Base-by-base conservation (phyloP, 768 basidiomycete genomes). In the Kockovaella imperatae region DNA sequence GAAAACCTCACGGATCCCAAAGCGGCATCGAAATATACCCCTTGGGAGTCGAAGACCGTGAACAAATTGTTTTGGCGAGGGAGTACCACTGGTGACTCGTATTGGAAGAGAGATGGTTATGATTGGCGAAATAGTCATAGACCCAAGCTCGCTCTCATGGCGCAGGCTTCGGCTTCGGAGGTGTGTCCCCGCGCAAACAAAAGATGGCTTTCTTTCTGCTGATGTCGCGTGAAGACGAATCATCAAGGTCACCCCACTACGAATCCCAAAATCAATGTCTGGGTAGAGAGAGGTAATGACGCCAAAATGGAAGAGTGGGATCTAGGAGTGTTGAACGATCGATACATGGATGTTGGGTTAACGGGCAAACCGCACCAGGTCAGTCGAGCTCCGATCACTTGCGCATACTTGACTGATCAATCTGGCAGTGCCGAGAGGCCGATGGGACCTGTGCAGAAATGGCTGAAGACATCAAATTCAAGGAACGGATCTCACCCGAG, bases 321-420 rank as follows among this genome's bases (percentile, higher is more conserved):
- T 0, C 42, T 49, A 2, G 43, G 42, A 24, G 55, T 54, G 40
- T 32, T 72, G 38, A 68, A 61, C 42, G 58, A 59, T 41, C 49
- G 35, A 13, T 69, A 67, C 40, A 44, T 69, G 49, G 70, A 72
- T 47, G 52, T 70, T 18, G 70, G 69, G 20, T 42, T 72, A 32
- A 59, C 55, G 14, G 69, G 67, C 13, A 54, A 60, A 30, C 58
- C 66, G 20, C 62, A 67, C 56, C 67, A 67, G 52, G 60, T 54
- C 38, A 47, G 60, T 52, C 14, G 25, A 7, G 8, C 10, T 14
- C 21, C 28, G 21, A 11, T n/a, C n/a, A n/a, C n/a, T n/a, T n/a
- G n/a, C n/a, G n/a, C n/a, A 29, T 5, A 13, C 35, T 25, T 24
- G 18, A n/a, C 13, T 4, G 26, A 18, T 18, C 4, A 21, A 13